Evolutionary conservation across 2,329 filamentous ascomycete genomes (phyloP), one percentile per base, ranked within the genome.

Genomic region (Aspergillus flavus): DNA sequence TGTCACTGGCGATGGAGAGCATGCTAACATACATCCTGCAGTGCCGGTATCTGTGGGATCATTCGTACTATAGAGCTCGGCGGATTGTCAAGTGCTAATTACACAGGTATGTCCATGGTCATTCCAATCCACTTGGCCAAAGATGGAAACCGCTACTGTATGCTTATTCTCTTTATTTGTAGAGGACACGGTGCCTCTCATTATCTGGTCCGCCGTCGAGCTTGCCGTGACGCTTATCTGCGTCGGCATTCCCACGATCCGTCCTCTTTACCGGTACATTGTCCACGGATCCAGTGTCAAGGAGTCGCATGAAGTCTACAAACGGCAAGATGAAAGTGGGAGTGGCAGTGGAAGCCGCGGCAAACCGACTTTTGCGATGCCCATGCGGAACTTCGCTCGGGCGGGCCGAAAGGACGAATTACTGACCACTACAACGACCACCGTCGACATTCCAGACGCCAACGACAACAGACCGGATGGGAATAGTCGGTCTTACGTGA

Each of bases 161-260:
- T 36, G 34, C 12, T 1, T 16, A 16, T 16, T 36, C 5, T 16
- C 34, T 36, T 12, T 39, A 19, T 32, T 19, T 16, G 21, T 26
- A 71, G 71, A 68, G 67, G 64, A 70, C 36, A 75, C 68, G 1
- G 64, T 74, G 28, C 56, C 63, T 19, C 54, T 72, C 1, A 64
- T 72, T 11, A 65, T 72, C 36, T 73, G 71, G 71, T 68, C 67
- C 12, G 68, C 54, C 1, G 65, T 67, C n/a, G 70, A 73, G 36
- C 61, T 69, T 6, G 62, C 63, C n/a, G 64, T 68, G 39, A 73
- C 71, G 21, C 64, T 72, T 26, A 65, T 72, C 60, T 73, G 71
- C 50, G 69, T 72, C 12, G 72, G 68, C n/a, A 71, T 74, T 16
- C 71, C 72, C 23, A 67, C 68, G 7, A 61, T 72, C n/a, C 69